Base-by-base conservation (phyloP, 306 rosid genomes). In the Quercus mongolica region DNA sequence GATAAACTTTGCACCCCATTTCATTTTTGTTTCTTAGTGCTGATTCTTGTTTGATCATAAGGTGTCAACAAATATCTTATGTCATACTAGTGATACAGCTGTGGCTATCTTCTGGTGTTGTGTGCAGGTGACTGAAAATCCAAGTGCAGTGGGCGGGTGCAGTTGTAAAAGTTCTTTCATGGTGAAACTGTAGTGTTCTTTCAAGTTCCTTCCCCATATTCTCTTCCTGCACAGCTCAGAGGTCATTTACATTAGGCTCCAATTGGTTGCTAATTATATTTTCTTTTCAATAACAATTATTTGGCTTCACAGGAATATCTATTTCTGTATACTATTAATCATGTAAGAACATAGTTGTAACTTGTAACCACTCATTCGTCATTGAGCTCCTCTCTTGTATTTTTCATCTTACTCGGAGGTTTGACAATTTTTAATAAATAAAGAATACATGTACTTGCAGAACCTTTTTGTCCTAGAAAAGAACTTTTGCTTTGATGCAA, bases 111-210 rank as follows among this genome's bases (percentile, higher is more conserved):
- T 82, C 69, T 80, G 86, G 82, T 81, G 80, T 79, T 77, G 76
- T 69, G 61, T 79, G 77, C 85, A 92, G 99, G 99, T 92, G 77
- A 87, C 92, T 3, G 91, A 90, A 74, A 95, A 91, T 88, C 97
- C 98, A 69, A 95, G 99, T 79, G 99, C 97, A 19, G 98, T 92
- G 33, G 97, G 97, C 18, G 99, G 98, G 62, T 95, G 99, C 84
- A 92, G 98, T 80, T 92, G 99, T 82, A 91, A 95, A 86, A 86
- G 90, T 81, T 95, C 96, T 73, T 92, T 95, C 90, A 95, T 92
- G 98, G 93, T 93, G 85, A 95, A 93, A 82, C 90, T 76, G 68
- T 90, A 92, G 82, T 74, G 33, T 57, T 74, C 28, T 63, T 73
- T 72, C 75, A 17, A 28, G 75, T 44, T 35, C 57, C 38, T 69